Evolutionary conservation across 116 monocot genomes (phyloP).

Genomic region (Dioscorea cayenensis): DNA sequence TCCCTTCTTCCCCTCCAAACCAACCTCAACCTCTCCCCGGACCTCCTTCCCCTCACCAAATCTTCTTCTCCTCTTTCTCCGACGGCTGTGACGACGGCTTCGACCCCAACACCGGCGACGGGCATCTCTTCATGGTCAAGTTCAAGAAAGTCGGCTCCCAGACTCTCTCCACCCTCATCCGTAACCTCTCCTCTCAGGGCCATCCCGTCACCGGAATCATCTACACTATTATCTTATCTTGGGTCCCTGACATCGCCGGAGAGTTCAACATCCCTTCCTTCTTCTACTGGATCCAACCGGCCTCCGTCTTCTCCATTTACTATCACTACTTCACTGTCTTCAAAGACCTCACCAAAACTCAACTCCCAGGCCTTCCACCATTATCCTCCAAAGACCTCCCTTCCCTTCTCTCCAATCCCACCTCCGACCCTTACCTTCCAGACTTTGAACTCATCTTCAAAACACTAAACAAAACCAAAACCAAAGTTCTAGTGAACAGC

Average conservation of each 20-base stretch:
- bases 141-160: too few species aligned
- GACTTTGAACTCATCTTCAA: not conserved
- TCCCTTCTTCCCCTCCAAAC: not conserved
- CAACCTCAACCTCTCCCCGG: not conserved
- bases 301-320: not conserved
- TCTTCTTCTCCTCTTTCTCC: too few species aligned
- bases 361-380: not conserved
- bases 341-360: not conserved
- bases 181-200: not conserved
- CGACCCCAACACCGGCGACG: too few species aligned
- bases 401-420: not conserved
- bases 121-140: too few species aligned
- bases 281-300: conserved; percentile 1
- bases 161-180: not conserved
- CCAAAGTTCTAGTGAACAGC: not conserved
- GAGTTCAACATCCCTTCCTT: not conserved
- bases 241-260: not conserved
- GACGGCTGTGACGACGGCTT: too few species aligned
- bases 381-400: not conserved
- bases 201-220: not conserved
- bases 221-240: not conserved
- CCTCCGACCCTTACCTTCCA: not conserved
- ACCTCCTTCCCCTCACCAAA: not conserved
- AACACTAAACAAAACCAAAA: not conserved
- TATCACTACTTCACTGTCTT: not conserved